These are phyloP conservation scores for Eragrostis curvula DNA, from an alignment of 176 grass and related monocot genomes.

Conservation along the genomic window DNA sequence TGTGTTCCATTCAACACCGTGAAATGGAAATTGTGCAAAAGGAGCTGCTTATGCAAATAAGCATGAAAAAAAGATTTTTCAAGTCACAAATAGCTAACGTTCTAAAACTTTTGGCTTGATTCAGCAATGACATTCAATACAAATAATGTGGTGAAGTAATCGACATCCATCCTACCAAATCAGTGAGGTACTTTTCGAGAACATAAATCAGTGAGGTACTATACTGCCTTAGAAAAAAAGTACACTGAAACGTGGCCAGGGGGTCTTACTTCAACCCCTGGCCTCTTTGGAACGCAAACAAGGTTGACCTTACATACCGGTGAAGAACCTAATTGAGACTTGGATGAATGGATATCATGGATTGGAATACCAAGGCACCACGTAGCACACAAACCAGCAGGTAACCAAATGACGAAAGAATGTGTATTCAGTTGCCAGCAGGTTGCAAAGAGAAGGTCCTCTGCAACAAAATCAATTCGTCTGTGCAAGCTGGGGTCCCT, in stretches of 20 bases:
- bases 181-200: not conserved
- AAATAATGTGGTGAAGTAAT: slow-evolving; percentile 23
- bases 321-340: not conserved
- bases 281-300: not conserved
- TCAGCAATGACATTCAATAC: not conserved
- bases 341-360: too few relatives aligned
- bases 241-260: not conserved
- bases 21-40: not conserved
- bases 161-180: not conserved
- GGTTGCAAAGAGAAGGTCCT: not conserved
- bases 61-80: not conserved
- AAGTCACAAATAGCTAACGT: not conserved
- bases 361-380: not conserved
- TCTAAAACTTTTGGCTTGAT: not conserved
- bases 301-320: too few relatives aligned
- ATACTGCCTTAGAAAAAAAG: not conserved
- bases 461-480: not conserved
- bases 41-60: not conserved
- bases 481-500: not conserved
- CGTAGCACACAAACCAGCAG: not conserved
- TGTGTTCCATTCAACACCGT: not conserved
- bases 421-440: not conserved
- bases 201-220: not conserved
- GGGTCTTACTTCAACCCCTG: not conserved
- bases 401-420: not conserved